phyloP scores from a whole-genome alignment of 1,284 basidiomycete species.

The Naganishia sp. region DNA sequence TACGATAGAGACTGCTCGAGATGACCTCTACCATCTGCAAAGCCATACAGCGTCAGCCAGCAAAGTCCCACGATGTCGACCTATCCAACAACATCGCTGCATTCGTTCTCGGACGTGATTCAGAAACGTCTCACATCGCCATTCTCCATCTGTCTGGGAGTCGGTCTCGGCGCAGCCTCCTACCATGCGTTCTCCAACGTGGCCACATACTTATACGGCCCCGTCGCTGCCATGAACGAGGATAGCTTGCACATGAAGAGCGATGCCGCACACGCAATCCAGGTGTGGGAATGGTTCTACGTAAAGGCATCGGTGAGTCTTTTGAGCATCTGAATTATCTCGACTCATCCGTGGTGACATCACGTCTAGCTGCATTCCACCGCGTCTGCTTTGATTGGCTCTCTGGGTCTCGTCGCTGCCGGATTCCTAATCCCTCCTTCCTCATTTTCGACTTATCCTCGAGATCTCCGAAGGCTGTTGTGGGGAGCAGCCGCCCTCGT shows the following conservation, averaged over 20 bases:
- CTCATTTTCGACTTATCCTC: conserved; percentile 29
- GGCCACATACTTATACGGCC: conserved; percentile 24
- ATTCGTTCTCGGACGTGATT: conserved; percentile 27
- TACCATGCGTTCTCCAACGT: conserved; percentile 26
- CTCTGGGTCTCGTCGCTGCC: conserved; percentile 26
- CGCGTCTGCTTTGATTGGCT: conserved; percentile 16
- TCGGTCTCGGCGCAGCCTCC: conserved; percentile 26
- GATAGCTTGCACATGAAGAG: conserved; percentile 25
- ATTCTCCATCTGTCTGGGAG: conserved; percentile 32
- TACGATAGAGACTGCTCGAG: no score
- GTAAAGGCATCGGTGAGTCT: conserved; percentile 30
- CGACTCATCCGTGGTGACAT: neutral
- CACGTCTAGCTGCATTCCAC: conserved; percentile 18
- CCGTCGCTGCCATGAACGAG: conserved; percentile 20
- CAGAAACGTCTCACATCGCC: conserved; percentile 26
- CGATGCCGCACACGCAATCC: conserved; percentile 23
- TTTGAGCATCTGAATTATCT: neutral
- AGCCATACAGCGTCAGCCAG: no score
- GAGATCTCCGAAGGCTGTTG: conserved; percentile 28
- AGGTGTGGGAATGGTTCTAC: conserved; percentile 32
- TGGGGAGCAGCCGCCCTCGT: conserved; percentile 25
- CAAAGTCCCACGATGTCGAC: conserved; percentile 18
- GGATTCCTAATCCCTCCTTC: conserved; percentile 32
- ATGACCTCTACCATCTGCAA: no score
- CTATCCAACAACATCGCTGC: conserved; percentile 27